Conservation (phyloP, 2,329 filamentous ascomycete genomes). For the Aspergillus sp. region DNA sequence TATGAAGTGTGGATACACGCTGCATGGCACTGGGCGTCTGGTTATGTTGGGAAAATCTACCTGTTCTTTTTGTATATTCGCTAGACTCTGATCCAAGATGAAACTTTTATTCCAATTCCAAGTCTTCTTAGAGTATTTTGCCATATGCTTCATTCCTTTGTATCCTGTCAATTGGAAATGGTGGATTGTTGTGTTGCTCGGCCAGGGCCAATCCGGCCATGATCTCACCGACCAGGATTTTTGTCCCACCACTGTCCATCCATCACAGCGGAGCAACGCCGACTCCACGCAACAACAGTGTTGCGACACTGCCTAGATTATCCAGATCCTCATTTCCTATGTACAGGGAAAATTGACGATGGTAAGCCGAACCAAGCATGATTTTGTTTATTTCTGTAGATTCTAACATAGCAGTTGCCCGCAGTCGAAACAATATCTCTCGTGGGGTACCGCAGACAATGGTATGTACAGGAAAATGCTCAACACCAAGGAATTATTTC, state of each 20-base stretch:
- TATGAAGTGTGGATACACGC: conserved; percentile 20
- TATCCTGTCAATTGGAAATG: background rate
- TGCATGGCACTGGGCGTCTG: conserved; percentile 36
- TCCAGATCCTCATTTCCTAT: background rate
- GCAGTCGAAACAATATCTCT: conserved; percentile 97
- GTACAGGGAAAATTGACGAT: background rate
- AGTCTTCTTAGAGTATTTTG: too few relatives aligned
- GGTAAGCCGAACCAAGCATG: background rate
- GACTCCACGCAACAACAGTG: too few relatives aligned
- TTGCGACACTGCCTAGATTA: background rate
- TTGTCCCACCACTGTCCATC: conserved; percentile 1
- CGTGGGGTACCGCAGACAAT: conserved; percentile 83
- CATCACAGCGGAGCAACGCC: background rate
- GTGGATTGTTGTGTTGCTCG: background rate
- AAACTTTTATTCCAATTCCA: too few relatives aligned
- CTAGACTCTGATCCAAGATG: conserved; percentile 2
- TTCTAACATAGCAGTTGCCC: conserved; percentile 10
- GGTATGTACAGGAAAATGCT: conserved; percentile 47
- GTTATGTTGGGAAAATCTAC: conserved; percentile 18
- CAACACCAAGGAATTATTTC: background rate
- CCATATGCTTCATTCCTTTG: too few relatives aligned
- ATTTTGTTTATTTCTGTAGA: background rate
- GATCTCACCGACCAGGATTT: conserved; percentile 7
- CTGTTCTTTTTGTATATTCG: conserved; percentile 9
- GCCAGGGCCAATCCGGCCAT: background rate